Conservation (phyloP, 225 moss, liverwort and hornwort species). For the Physcomitrium patens region DNA sequence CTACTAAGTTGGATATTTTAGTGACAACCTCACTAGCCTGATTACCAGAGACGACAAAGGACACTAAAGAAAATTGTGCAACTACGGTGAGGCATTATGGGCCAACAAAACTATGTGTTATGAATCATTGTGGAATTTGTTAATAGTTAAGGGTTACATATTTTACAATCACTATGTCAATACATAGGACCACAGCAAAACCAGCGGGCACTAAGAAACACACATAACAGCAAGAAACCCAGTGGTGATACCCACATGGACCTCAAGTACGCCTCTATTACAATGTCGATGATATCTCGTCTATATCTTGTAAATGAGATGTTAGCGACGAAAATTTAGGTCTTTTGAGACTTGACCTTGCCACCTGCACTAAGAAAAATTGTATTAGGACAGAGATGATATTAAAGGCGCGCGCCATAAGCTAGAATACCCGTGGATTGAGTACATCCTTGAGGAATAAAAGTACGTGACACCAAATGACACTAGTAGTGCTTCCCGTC, state of each 20-base stretch:
- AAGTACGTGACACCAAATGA: no score
- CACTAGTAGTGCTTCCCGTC: no score
- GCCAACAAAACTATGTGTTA: slow-evolving; percentile 4
- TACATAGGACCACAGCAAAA: slow-evolving; percentile 51
- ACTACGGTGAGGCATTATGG: not conserved
- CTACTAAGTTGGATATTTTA: not conserved
- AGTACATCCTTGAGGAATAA: no score
- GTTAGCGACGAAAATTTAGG: slow-evolving; percentile 41
- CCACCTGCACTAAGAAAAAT: slow-evolving; percentile 51
- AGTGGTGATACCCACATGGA: slow-evolving; percentile 33
- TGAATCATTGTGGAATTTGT: slow-evolving; percentile 37
- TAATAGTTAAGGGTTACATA: slow-evolving; percentile 46
- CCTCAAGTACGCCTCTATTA: slow-evolving; percentile 28
- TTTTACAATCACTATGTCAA: slow-evolving; percentile 57
- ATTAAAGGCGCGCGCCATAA: not conserved
- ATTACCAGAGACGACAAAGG: slow-evolving; percentile 3
- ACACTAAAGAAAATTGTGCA: slow-evolving; percentile 1
- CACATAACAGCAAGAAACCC: slow-evolving; percentile 32
- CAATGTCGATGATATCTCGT: slow-evolving; percentile 35
- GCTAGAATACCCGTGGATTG: not conserved
- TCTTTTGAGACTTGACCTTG: slow-evolving; percentile 64
- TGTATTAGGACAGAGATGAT: slow-evolving; percentile 18
- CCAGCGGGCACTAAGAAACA: slow-evolving; percentile 39
- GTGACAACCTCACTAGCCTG: not conserved
- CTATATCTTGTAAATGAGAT: slow-evolving; percentile 27